A percentile compares a stretch with the other conserved stretches of the same genome.
These are phyloP conservation scores for Phytophthora foliorum DNA, from an alignment of 352 stramenopile species.

Conservation along the genomic window DNA sequence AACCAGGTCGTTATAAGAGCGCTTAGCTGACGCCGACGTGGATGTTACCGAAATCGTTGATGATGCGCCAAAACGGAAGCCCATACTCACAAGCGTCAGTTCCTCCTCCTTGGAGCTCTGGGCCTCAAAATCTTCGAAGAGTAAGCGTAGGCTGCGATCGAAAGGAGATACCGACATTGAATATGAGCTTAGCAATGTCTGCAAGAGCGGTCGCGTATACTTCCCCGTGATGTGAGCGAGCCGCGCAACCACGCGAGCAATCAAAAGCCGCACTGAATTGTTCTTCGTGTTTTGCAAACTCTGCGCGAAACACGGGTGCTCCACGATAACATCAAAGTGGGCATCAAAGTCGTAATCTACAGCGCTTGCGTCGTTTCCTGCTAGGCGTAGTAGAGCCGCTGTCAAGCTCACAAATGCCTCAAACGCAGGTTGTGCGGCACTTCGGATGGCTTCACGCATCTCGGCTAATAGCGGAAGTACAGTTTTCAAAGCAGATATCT, in stretches of 20 bases:
- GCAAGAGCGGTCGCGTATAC: slow-evolving; percentile 65
- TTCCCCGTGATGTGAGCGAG: slow-evolving; percentile 50
- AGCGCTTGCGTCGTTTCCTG: slow-evolving; percentile 19
- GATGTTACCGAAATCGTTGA: slow-evolving; percentile 40
- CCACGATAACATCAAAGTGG: slow-evolving; percentile 45
- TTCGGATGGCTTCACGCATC: slow-evolving; percentile 33
- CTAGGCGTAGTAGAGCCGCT: slow-evolving; percentile 43
- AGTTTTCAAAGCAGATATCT: slow-evolving; percentile 21
- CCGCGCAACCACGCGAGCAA: slow-evolving; percentile 53
- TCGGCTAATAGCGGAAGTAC: slow-evolving; percentile 35
- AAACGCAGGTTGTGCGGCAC: slow-evolving; percentile 20
- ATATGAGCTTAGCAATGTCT: slow-evolving; percentile 71
- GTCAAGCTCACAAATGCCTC: slow-evolving; percentile 48
- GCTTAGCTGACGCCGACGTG: slow-evolving; percentile 45
- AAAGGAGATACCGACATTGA: slow-evolving; percentile 71
- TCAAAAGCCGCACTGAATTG: slow-evolving; percentile 30
- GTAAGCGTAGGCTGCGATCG: slow-evolving; percentile 62
- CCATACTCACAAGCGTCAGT: slow-evolving; percentile 52
- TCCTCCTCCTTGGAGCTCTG: slow-evolving; percentile 48
- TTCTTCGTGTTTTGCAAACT: slow-evolving; percentile 36
- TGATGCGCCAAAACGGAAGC: slow-evolving; percentile 79
- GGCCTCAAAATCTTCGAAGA: slow-evolving; percentile 70
- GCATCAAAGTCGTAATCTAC: slow-evolving; percentile 50
- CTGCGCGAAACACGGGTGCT: slow-evolving; percentile 39
- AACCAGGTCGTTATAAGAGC: slow-evolving; percentile 54